These are phyloP conservation scores for Ceratobasidium papillatum DNA, from an alignment of 1,284 basidiomycete species.

Conservation along the genomic window DNA sequence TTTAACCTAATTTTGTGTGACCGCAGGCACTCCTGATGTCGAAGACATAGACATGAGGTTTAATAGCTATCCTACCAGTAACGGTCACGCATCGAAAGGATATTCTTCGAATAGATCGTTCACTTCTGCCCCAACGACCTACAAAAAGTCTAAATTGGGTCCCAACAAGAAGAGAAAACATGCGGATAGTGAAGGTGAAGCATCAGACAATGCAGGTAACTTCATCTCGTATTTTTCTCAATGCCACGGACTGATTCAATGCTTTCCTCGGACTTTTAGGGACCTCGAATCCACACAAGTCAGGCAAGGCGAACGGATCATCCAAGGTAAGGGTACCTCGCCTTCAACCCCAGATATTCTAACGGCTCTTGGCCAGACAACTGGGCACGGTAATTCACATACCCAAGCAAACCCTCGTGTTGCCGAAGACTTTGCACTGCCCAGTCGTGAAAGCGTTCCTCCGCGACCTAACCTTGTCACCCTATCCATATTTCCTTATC, in stretches of 20 bases:
- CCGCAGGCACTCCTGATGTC: constrained; percentile 33
- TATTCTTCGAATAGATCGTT: constrained; percentile 10
- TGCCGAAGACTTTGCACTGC: constrained; percentile 36
- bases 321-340: constrained; percentile 22
- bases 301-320: constrained; percentile 27
- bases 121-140: not conserved
- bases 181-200: constrained; percentile 34
- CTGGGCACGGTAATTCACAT: constrained; percentile 17
- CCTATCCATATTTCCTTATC: constrained; percentile 40
- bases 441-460: constrained; percentile 22
- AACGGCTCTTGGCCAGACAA: not conserved
- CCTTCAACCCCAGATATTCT: not conserved
- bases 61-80: constrained; percentile 18
- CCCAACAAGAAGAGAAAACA: constrained; percentile 32
- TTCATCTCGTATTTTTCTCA: not conserved
- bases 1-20: not conserved
- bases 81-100: constrained; percentile 25
- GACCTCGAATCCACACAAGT: constrained; percentile 25
- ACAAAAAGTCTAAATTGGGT: constrained; percentile 33
- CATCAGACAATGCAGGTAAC: constrained; percentile 35
- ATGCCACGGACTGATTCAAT: not conserved
- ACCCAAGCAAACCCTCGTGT: constrained; percentile 35
- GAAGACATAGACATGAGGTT: constrained; percentile 32
- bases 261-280: not conserved
- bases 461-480: constrained; percentile 14